phyloP scores from a whole-genome alignment of 2,329 filamentous ascomycete species.

The Colletotrichum echinochloae region DNA sequence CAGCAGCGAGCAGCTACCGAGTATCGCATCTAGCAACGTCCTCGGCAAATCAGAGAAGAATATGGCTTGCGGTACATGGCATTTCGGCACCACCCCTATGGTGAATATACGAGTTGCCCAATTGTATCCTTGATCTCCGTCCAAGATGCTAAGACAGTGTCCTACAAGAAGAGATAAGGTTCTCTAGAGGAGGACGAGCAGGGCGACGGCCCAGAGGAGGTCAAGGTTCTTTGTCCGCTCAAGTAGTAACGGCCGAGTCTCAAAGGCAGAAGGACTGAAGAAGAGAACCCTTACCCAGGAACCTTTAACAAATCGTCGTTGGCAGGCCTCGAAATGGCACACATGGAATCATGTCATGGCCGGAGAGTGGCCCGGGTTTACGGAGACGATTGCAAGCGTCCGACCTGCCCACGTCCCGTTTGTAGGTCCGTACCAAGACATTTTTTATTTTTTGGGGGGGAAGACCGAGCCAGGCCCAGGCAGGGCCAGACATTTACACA shows the following conservation, averaged over 20 bases:
- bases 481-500: constrained; percentile 12
- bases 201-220: background rate
- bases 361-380: background rate
- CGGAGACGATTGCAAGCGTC: constrained; percentile 12
- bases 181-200: background rate
- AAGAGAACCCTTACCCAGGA: background rate
- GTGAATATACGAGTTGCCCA: background rate
- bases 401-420: constrained; percentile 1
- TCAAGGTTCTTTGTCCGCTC: background rate
- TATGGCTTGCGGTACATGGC: constrained; percentile 5
- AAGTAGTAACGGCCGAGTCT: background rate
- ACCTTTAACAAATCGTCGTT: background rate
- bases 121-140: background rate
- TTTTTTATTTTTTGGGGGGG: too few species aligned
- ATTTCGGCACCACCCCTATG: constrained; percentile 5
- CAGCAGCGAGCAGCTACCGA: background rate
- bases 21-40: background rate
- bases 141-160: background rate
- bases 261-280: background rate
- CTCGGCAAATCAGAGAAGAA: background rate
- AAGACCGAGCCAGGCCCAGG: constrained; percentile 6
- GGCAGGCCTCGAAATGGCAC: background rate
- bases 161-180: too few species aligned
- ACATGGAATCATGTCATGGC: background rate
- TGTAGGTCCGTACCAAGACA: constrained; percentile 13